These are phyloP conservation scores for Xylaria sp. DNA, from an alignment of 2,329 filamentous ascomycete genomes.

Conservation along the genomic window DNA sequence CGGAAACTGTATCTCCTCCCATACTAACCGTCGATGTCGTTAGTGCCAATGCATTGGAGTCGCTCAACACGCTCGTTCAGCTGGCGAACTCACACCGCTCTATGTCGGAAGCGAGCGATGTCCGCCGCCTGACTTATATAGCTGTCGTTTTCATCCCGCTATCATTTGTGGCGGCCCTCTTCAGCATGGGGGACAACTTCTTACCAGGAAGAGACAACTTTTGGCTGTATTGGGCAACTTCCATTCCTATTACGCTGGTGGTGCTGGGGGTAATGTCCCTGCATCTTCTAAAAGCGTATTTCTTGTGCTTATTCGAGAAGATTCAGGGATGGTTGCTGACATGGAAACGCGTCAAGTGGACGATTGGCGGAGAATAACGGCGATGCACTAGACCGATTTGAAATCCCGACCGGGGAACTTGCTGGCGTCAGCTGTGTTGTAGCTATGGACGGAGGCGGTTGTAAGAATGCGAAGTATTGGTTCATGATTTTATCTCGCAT, in stretches of 20 bases:
- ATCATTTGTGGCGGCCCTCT: not conserved
- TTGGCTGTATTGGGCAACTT: not conserved
- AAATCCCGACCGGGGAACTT: not conserved
- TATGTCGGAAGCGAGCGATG: not conserved
- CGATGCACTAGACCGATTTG: not conserved
- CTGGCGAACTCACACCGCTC: not conserved
- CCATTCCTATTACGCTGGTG: not conserved
- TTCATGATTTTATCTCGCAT: not conserved
- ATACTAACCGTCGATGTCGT: not conserved
- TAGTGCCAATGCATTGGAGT: not conserved
- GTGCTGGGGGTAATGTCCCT: not conserved
- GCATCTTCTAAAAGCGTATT: not conserved
- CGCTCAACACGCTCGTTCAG: not conserved
- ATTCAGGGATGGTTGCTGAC: not conserved
- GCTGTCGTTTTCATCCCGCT: conserved; percentile 5
- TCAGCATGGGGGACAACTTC: conserved; percentile 5
- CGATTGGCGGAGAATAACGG: not conserved
- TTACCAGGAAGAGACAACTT: not conserved
- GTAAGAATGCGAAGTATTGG: not conserved
- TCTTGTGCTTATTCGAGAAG: not conserved
- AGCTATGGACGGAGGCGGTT: not conserved
- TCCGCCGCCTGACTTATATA: conserved; percentile 1
- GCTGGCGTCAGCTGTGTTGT: conserved; percentile 5
- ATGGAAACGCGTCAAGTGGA: not conserved
- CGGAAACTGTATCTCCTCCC: not conserved